Evolutionary conservation across 345 rosid species (phyloP).

Genomic region (Capsella bursapastoris): DNA sequence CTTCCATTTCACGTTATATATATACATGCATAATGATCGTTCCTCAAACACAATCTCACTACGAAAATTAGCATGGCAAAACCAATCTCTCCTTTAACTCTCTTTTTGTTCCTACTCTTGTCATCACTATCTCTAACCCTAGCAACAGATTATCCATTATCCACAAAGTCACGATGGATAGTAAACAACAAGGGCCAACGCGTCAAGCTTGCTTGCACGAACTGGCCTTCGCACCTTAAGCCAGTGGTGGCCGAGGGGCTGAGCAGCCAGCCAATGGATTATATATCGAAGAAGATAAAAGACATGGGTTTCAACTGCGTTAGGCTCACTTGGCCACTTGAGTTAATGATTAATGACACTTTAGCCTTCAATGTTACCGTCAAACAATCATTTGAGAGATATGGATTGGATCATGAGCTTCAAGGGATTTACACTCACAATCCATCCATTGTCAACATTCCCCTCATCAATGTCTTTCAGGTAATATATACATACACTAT

Average conservation of each 20-base stretch:
- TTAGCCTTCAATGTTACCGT: slow-evolving; percentile 57
- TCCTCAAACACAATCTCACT: slow-evolving; percentile 8
- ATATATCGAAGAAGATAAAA: slow-evolving; percentile 45
- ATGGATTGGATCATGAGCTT: slow-evolving; percentile 63
- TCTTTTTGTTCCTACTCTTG: slow-evolving; percentile 17
- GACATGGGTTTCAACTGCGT: slow-evolving; percentile 73
- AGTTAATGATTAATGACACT: slow-evolving; percentile 61
- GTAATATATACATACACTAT: slow-evolving; percentile 40
- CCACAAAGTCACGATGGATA: slow-evolving; percentile 61
- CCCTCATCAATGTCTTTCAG: slow-evolving; percentile 74
- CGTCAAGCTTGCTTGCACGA: slow-evolving; percentile 72
- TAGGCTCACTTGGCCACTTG: slow-evolving; percentile 75
- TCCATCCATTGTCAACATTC: slow-evolving; percentile 69
- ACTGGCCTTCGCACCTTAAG: slow-evolving; percentile 72
- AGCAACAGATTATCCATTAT: slow-evolving; percentile 49
- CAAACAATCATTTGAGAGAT: slow-evolving; percentile 61
- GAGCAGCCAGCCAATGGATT: slow-evolving; percentile 63
- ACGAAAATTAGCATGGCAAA: slow-evolving; percentile 36
- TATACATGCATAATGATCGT: not conserved
- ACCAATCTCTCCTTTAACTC: not conserved
- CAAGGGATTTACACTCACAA: slow-evolving; percentile 71
- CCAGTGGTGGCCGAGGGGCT: slow-evolving; percentile 77
- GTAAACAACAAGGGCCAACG: slow-evolving; percentile 55
- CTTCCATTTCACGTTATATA: slow-evolving; percentile 7
- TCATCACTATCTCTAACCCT: slow-evolving; percentile 13